phyloP scores from a whole-genome alignment of 352 stramenopile species.

The Pythium rishiriense region DNA sequence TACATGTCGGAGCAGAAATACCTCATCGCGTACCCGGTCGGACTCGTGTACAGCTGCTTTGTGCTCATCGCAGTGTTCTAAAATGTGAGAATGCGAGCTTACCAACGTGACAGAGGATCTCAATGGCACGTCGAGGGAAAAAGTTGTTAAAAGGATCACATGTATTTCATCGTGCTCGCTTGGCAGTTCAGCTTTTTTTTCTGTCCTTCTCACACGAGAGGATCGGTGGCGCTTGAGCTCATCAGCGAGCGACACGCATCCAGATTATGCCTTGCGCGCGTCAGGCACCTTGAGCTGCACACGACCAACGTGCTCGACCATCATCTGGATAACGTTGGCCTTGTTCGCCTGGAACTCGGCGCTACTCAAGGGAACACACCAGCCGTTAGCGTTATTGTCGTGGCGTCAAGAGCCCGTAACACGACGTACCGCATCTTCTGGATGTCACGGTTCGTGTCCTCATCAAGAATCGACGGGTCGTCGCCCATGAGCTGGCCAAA shows the following conservation, averaged over 20 bases:
- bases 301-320: conserved; percentile 66
- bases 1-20: conserved; percentile 96
- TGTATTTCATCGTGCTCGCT: conserved; percentile 1
- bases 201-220: too few species aligned
- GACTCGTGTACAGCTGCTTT: conserved; percentile 97
- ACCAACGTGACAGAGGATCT: too few species aligned
- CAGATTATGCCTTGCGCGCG: conserved; percentile 57
- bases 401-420: too few species aligned
- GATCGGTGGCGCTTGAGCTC: too few species aligned
- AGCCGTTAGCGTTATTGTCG: neutral
- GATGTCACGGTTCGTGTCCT: conserved; percentile 75
- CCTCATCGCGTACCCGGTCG: conserved; percentile 97
- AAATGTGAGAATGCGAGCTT: neutral
- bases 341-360: conserved; percentile 75
- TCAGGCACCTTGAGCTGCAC: conserved; percentile 72
- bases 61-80: conserved; percentile 99
- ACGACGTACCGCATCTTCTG: conserved; percentile 73
- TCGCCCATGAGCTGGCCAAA: conserved; percentile 67
- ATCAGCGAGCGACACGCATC: neutral
- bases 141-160: conserved; percentile 1
- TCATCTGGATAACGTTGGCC: conserved; percentile 64
- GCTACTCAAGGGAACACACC: conserved; percentile 15
- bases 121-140: neutral
- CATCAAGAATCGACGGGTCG: conserved; percentile 72
- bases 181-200: neutral